phyloP scores from a whole-genome alignment of 805 yeast species.

The Ogataea pini region DNA sequence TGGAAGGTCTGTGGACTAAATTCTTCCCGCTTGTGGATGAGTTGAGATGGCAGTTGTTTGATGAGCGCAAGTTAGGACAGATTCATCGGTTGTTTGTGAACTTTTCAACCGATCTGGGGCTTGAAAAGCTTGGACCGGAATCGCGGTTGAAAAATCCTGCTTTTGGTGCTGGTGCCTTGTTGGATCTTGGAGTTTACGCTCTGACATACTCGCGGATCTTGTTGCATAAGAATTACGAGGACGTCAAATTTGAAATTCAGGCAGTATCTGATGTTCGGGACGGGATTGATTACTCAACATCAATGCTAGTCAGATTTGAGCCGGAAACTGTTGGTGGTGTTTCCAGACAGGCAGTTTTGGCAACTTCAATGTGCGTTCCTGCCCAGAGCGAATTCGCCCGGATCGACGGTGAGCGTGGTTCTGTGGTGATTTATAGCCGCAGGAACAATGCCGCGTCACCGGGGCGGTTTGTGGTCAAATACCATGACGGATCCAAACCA shows the following conservation, averaged over 20 bases:
- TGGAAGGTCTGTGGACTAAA: conserved; percentile 65
- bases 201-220: conserved; percentile 47
- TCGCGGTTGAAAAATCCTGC: conserved; percentile 44
- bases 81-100: conserved; percentile 46
- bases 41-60: conserved; percentile 39
- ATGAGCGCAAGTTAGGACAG: conserved; percentile 47
- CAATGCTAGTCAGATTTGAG: conserved; percentile 40
- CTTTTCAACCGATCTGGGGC: conserved; percentile 39
- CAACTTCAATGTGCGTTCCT: conserved; percentile 24
- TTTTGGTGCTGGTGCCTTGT: conserved; percentile 57
- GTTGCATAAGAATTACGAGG: conserved; percentile 38
- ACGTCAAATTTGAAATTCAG: conserved; percentile 27
- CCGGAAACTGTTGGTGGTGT: conserved; percentile 14
- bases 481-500: conserved; percentile 30
- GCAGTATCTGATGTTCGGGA: conserved; percentile 41
- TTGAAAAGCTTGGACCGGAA: conserved; percentile 34
- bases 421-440: conserved; percentile 16
- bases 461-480: conserved; percentile 34
- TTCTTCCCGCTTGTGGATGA: conserved; percentile 48
- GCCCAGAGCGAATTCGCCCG: conserved; percentile 16
- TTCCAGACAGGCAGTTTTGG: conserved; percentile 44
- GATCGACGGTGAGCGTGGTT: conserved; percentile 25
- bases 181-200: conserved; percentile 57
- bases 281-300: conserved; percentile 44
- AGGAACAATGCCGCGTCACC: conserved; percentile 28